A percentile compares a stretch with the other conserved stretches of the same genome.
Evolutionary conservation across 2,329 filamentous ascomycete genomes (phyloP).

Genomic region (Pseudopyrenochaeta lycopersici): DNA sequence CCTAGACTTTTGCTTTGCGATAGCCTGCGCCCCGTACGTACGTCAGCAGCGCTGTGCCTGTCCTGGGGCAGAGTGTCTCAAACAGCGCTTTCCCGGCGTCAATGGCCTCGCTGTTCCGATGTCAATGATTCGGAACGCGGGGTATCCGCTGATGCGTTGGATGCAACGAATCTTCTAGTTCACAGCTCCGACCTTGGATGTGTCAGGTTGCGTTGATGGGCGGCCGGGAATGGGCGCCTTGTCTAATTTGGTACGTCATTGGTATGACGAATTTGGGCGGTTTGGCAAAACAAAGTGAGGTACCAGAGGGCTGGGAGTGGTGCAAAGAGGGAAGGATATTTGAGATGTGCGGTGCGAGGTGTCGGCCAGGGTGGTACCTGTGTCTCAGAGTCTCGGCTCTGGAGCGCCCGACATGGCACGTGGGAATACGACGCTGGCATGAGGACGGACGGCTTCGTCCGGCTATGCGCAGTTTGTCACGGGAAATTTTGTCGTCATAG

Average conservation of each 20-base stretch:
- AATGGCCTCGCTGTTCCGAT: conserved; percentile 32
- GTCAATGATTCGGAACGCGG: conserved; percentile 39
- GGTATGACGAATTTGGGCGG: conserved; percentile 17
- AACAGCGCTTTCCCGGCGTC: conserved; percentile 33
- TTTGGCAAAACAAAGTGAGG: conserved; percentile 18
- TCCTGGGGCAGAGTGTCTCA: conserved; percentile 20
- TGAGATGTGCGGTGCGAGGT: conserved; percentile 22
- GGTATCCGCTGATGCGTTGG: conserved; percentile 42
- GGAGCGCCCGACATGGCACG: conserved; percentile 29
- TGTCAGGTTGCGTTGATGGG: conserved; percentile 32
- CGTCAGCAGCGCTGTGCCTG: conserved; percentile 28
- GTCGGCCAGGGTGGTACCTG: conserved; percentile 20
- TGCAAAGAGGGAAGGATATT: conserved; percentile 9
- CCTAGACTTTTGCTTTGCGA: conserved; percentile 21
- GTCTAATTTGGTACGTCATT: conserved; percentile 29
- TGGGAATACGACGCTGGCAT: conserved; percentile 21
- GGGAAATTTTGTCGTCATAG: background rate
- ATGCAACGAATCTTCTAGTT: conserved; percentile 41
- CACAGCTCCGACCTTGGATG: conserved; percentile 35
- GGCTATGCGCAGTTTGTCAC: conserved; percentile 1
- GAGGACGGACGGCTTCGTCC: conserved; percentile 1
- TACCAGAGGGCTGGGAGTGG: conserved; percentile 7
- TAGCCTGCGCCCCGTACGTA: conserved; percentile 32
- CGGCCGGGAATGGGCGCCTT: conserved; percentile 9
- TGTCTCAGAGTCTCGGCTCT: conserved; percentile 31